These are phyloP conservation scores for Helichrysum umbraculigerum DNA, from an alignment of 129 eudicot species.

Conservation along the genomic window DNA sequence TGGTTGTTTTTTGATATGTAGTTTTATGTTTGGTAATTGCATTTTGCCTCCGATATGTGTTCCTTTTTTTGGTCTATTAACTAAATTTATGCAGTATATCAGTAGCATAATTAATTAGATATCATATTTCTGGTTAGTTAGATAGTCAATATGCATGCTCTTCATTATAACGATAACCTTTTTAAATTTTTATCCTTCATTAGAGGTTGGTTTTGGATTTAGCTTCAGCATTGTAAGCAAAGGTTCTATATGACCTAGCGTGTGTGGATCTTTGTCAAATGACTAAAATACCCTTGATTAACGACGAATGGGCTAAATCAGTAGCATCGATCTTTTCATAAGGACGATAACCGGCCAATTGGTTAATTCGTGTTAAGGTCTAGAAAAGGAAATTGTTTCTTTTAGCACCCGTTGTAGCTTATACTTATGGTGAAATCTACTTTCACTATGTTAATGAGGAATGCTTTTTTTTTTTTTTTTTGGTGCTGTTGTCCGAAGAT, in stretches of 20 bases:
- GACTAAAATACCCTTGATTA: conserved; percentile 13
- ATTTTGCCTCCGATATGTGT: conserved; percentile 20
- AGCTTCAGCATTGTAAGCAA: conserved; percentile 2
- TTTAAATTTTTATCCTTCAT: conserved; percentile 20
- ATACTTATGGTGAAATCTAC: not conserved
- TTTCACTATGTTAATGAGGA: too few species aligned
- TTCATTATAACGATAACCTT: not conserved
- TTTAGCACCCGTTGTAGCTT: not conserved
- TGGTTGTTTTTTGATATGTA: conserved; percentile 17
- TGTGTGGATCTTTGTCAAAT: not conserved
- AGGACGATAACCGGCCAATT: not conserved
- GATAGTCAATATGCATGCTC: not conserved
- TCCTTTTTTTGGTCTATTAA: conserved; percentile 9
- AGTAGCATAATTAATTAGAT: not conserved
- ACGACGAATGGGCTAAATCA: not conserved
- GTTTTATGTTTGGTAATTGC: conserved; percentile 5
- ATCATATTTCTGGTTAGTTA: conserved; percentile 14
- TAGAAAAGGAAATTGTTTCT: not conserved
- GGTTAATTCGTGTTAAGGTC: not conserved
- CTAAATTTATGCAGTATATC: conserved; percentile 24
- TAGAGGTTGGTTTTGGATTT: not conserved
- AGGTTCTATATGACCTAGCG: not conserved
- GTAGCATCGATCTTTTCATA: not conserved
- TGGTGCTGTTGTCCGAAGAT: not conserved
- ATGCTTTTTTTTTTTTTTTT: too few species aligned